Base-by-base conservation (phyloP, 352 stramenopile genomes). In the Globisporangium mamillatum region DNA sequence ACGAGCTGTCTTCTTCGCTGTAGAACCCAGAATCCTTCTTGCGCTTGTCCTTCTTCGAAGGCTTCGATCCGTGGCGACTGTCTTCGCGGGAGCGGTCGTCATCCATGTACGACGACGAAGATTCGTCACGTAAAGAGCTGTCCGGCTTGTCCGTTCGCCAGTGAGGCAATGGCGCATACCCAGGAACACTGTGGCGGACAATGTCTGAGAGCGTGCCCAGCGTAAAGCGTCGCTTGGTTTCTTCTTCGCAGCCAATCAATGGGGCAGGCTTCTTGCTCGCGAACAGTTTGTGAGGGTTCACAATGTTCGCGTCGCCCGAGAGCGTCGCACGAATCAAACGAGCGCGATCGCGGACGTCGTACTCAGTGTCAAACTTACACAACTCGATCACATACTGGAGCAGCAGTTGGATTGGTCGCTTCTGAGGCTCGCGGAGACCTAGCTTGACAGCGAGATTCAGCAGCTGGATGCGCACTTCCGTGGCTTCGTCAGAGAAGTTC, bases 381-480 rank as follows among this genome's bases (percentile, higher is more conserved):
- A 98, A 74, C 68, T 98, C 92, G 41, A 98, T 86, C 62, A 98
- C 85, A 62, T 98, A 98, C 63, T 92, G 81, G 2, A 96, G 69
- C 24, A 98, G 75, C 63, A 93, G 66, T 57, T 91, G 81, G 48
- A 96, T 83, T 16, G 92, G 89, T 38, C 78, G 71, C 71, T 84
- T 88, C 65, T 80, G 88, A 5, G 77, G 91, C 68, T 84, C 82
- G 57, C 74, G 87, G 52, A 91, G 88, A 44, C 77, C 81, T 14
- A 98, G 81, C 73, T 99, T 99, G 0, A 96, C 85, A 1, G 90
- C 75, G 2, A 99, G 80, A 61, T 98, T 97, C 20, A 99, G 63
- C 18, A 97, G 72, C 66, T 98, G 92, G 24, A 95, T 77, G 59
- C 94, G 94, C 55, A 95, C 82, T 72, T 97, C 89, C 1, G 86